phyloP scores from a whole-genome alignment of 108 stramenopile species.

The Cylindrotheca fusiformis region DNA sequence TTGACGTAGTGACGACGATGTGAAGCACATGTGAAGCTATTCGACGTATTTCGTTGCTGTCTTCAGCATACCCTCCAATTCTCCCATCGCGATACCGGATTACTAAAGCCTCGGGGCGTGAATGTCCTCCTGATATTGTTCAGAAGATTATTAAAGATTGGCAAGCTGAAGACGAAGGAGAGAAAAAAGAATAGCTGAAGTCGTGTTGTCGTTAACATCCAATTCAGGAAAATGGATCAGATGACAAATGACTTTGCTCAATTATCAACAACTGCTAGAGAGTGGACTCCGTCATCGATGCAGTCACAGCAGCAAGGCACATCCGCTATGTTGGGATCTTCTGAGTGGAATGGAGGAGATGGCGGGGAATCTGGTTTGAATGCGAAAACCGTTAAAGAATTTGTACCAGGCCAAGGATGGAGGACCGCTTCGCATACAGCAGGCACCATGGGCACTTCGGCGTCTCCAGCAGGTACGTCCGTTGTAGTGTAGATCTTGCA shows the following conservation, averaged over 20 bases:
- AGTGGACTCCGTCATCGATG: conserved; percentile 24
- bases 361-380: conserved; percentile 22
- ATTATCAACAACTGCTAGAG: conserved; percentile 30
- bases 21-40: no score
- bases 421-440: conserved; percentile 8
- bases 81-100: no score
- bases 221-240: conserved; percentile 9
- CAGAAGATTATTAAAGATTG: no score
- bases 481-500: no score
- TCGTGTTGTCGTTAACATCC: neutral
- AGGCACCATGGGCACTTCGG: neutral
- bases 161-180: no score
- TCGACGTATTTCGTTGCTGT: no score
- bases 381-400: conserved; percentile 34
- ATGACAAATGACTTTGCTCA: conserved; percentile 15
- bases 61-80: no score
- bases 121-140: no score
- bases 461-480: neutral
- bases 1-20: no score
- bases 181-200: no score
- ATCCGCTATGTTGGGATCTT: conserved; percentile 3
- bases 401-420: conserved; percentile 47
- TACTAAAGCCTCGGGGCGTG: no score
- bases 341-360: neutral
- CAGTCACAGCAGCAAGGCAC: neutral